phyloP scores from a whole-genome alignment of 208 protist species.

The Trypanosoma boissoni region DNA sequence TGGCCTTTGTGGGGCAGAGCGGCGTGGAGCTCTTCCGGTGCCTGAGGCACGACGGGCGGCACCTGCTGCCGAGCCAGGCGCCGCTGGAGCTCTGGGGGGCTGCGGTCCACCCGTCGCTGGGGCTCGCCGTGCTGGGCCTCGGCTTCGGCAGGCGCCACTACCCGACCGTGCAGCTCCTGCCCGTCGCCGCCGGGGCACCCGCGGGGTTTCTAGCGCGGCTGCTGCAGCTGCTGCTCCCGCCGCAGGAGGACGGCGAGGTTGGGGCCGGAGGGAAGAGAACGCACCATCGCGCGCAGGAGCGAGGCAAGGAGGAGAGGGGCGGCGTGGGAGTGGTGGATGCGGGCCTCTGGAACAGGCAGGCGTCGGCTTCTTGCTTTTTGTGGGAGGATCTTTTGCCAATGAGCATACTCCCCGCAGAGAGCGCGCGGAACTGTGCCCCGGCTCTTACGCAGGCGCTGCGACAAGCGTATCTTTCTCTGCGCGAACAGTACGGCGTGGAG shows the following conservation, averaged over 20 bases:
- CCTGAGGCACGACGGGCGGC: constrained; percentile 24
- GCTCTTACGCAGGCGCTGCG: constrained; percentile 19
- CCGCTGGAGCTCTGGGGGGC: constrained; percentile 42
- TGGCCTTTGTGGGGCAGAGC: constrained; percentile 35
- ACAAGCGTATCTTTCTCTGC: constrained; percentile 36
- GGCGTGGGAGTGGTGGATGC: background rate
- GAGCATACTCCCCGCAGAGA: constrained; percentile 4
- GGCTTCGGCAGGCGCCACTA: constrained; percentile 28
- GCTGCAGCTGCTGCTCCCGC: constrained; percentile 9
- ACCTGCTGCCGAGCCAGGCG: constrained; percentile 22
- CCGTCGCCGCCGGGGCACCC: constrained; percentile 21
- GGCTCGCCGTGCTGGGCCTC: constrained; percentile 43
- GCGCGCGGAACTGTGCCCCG: constrained; percentile 1
- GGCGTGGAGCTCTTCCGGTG: constrained; percentile 51
- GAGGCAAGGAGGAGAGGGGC: background rate
- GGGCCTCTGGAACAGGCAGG: constrained; percentile 26
- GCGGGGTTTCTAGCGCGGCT: constrained; percentile 21
- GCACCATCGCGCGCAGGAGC: background rate
- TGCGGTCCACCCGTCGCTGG: constrained; percentile 56
- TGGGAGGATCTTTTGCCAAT: constrained; percentile 43
- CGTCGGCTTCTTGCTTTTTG: constrained; percentile 24
- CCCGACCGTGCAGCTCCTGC: constrained; percentile 44
- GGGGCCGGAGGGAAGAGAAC: no score
- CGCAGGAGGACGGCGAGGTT: no score
- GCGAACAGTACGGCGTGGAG: constrained; percentile 47